These are phyloP conservation scores for Gracilaria caudata DNA, from an alignment of 23 red algal species.

Conservation along the genomic window DNA sequence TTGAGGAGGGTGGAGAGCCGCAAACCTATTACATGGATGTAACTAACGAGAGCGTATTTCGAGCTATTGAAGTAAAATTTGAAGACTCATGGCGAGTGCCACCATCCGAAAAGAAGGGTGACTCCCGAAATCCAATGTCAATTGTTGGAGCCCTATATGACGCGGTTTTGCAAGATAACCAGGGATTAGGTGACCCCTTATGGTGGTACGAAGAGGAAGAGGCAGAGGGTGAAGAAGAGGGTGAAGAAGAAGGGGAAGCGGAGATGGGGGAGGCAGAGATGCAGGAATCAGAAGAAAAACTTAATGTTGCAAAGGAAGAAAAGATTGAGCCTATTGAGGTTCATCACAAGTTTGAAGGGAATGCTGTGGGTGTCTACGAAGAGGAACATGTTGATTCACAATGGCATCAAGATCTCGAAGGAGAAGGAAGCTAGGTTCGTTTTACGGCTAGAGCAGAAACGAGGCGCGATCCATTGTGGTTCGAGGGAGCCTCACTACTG, in stretches of 20 bases:
- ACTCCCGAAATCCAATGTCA: conserved; percentile 45
- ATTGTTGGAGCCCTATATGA: conserved; percentile 31
- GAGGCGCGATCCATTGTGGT: too few species aligned
- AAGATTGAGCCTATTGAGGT: neutral
- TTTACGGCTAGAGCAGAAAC: too few species aligned
- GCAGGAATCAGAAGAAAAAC: neutral
- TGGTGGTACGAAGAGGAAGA: conserved; percentile 69
- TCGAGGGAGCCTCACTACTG: neutral
- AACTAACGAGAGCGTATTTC: conserved; percentile 57
- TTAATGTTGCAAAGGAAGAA: neutral
- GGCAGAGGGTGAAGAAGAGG: conserved; percentile 16
- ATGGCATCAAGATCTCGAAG: neutral
- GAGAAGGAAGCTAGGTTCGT: neutral
- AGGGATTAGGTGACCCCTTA: conserved; percentile 62
- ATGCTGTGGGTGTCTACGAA: neutral
- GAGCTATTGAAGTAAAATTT: conserved; percentile 18
- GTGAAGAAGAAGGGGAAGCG: conserved; percentile 25
- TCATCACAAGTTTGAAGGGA: neutral
- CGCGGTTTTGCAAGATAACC: conserved; percentile 47
- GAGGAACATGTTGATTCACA: neutral
- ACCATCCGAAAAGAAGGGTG: conserved; percentile 21
- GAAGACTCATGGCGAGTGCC: conserved; percentile 31
- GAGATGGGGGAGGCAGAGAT: conserved; percentile 1
- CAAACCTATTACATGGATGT: conserved; percentile 59
- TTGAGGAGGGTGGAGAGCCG: conserved; percentile 32